A percentile compares a stretch with the other conserved stretches of the same genome.
These are phyloP conservation scores for Leccinellum rugosiceps DNA, from an alignment of 768 basidiomycete species.

Conservation along the genomic window DNA sequence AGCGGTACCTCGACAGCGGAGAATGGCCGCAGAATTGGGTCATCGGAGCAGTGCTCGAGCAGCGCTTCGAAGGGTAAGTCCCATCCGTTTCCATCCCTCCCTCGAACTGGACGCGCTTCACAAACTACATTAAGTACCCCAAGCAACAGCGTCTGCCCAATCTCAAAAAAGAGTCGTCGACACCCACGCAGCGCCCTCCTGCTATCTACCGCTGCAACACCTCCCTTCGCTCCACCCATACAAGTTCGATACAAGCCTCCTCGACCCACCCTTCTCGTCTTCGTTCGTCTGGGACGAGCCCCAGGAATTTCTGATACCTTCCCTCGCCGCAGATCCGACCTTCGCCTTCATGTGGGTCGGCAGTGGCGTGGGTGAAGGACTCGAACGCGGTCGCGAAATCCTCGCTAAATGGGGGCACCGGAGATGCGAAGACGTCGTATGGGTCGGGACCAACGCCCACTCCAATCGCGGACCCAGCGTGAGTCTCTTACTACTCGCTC, in stretches of 20 bases:
- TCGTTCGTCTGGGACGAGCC: conserved; percentile 85
- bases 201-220: conserved; percentile 62
- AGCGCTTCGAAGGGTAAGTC: conserved; percentile 89
- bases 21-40: conserved; percentile 96
- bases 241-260: conserved; percentile 88
- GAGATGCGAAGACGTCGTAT: conserved; percentile 94
- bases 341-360: conserved; percentile 98
- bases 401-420: conserved; percentile 93
- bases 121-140: conserved; percentile 64
- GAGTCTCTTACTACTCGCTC: conserved; percentile 21
- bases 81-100: background rate
- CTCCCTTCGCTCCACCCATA: conserved; percentile 53
- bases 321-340: conserved; percentile 84
- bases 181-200: conserved; percentile 67
- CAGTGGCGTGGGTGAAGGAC: conserved; percentile 80
- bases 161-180: conserved; percentile 81
- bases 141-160: conserved; percentile 83
- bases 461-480: conserved; percentile 77
- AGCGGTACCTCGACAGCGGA: conserved; percentile 85
- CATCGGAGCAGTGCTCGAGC: conserved; percentile 81
- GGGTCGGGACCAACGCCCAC: conserved; percentile 88
- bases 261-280: conserved; percentile 87
- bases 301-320: conserved; percentile 74
- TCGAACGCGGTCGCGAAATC: conserved; percentile 88
- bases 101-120: too few species aligned